Evolutionary conservation across 345 rosid species (phyloP), one percentile per base, ranked within the genome.

Genomic region (Linum tenue): DNA sequence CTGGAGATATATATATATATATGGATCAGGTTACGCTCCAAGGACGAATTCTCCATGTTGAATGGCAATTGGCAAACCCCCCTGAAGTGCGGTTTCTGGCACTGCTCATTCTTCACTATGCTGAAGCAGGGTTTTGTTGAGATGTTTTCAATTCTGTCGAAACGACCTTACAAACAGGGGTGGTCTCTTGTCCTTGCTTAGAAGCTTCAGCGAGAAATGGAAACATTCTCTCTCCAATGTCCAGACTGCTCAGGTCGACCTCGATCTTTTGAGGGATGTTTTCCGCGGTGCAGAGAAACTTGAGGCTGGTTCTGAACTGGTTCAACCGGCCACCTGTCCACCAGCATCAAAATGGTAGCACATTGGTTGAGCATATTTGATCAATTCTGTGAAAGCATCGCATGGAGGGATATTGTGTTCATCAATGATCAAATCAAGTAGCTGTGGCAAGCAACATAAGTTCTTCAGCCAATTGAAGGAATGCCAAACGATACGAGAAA

Each of bases 171-270:
- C 99, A 94, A 55, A 88, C 66, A 63, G 96, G 97, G 77, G 82
- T 73, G 63, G 67, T 78, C 48, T 78, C 48, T 84, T 88, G 37
- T 83, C 81, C 86, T 84, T 88, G 77, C 92, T 83, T 63, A 94
- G 69, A 71, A 88, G 90, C 85, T 82, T 86, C 80, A 86, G 15
- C 3, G 96, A 76, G 3, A 88, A 82, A 78, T 90, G 92, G 60
- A 90, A 81, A 63, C 68, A 90, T 78, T 70, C 75, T 77, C 72
- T 88, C 97, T 62, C 77, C 97, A 40, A 86, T 74, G 70, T 90
- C 97, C 37, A 94, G 84, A 17, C 78, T 84, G 80, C 99, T 86
- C 64, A 90, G 76, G 31, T 94, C 99, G 58, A 90, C 86, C 78
- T 94, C 92, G 14, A 94, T 77, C 74, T 90, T 86, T 4, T 81